Base-by-base conservation (phyloP, 805 yeast genomes). In the Starmera quercuum region DNA sequence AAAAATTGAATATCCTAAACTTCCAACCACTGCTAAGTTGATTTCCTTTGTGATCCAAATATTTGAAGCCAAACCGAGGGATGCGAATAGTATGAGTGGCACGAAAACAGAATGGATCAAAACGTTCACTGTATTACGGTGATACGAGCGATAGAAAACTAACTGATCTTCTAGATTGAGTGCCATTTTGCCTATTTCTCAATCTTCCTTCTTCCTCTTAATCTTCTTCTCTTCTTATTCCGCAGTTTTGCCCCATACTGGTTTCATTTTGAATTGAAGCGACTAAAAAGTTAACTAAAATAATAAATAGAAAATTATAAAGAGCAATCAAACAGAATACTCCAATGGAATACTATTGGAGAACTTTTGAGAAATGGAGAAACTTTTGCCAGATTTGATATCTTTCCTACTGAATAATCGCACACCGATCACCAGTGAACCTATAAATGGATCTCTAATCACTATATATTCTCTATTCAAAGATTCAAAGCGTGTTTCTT, bases 91-190 rank as follows among this genome's bases (percentile, higher is more conserved):
- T 32, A 90, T 87, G 15, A 75, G 56, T 1, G 97, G 97, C 21
- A 90, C 87, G 51, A 86, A 86, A 4, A 73, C 54, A 30, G 82
- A 54, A 51, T 90, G 98, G 41, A 90, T 83, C 8, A 63, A 43
- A 6, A 88, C 88, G 58, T 90, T 90, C 24, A 54, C 57, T 2
- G 58, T 61, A 44, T 75, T 54, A 46, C 62, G 62, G 41, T 74
- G 81, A 42, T 73, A 74, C 1, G 68, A 55, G 49, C 71, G 64
- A 59, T 82, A 82, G 44, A 76, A 78, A 18, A 71, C 66, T n/a
- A 82, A 56, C 43, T 83, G 64, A 16, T 51, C 41, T 26, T 53
- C 52, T 16, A 51, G 41, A 32, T 49, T 18, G 7, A 33, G 16
- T 13, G 16, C 18, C 22, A 18, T 31, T 10, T 10, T 17, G 3